These are phyloP conservation scores for Purpureocillium lavendulum DNA, from an alignment of 2,329 filamentous ascomycete species.

Conservation along the genomic window DNA sequence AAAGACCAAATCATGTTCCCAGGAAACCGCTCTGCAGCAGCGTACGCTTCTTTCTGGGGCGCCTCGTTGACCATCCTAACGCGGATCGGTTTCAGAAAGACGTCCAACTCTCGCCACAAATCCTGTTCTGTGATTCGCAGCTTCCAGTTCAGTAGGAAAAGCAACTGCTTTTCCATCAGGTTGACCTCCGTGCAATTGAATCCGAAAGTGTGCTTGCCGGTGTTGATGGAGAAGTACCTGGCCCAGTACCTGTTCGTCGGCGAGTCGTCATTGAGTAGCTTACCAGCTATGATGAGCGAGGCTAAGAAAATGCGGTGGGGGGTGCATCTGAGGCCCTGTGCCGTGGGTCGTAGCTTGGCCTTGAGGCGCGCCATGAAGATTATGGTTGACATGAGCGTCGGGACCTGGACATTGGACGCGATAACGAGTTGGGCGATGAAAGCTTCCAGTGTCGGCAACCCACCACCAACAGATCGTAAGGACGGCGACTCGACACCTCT, in stretches of 20 bases:
- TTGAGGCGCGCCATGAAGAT: conserved; percentile 86
- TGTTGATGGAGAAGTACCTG: conserved; percentile 75
- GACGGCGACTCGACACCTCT: conserved; percentile 38
- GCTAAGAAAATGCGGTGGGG: conserved; percentile 97
- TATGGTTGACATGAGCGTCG: conserved; percentile 92
- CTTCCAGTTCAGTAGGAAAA: conserved; percentile 93
- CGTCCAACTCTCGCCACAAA: conserved; percentile 78
- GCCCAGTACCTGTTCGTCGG: conserved; percentile 99
- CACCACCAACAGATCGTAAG: conserved; percentile 37
- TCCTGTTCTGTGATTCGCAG: conserved; percentile 78
- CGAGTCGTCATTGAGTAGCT: conserved; percentile 97
- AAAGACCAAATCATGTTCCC: too few relatives aligned
- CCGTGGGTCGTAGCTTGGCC: conserved; percentile 80
- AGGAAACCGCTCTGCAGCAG: too few relatives aligned
- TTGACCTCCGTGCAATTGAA: conserved; percentile 96
- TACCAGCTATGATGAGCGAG: conserved; percentile 76
- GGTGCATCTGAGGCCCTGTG: conserved; percentile 93
- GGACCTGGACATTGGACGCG: conserved; percentile 92
- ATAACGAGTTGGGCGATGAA: conserved; percentile 91
- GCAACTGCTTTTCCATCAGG: conserved; percentile 97
- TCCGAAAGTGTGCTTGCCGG: conserved; percentile 60
- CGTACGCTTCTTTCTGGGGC: too few relatives aligned
- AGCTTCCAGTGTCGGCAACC: conserved; percentile 72
- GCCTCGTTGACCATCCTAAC: conserved; percentile 43
- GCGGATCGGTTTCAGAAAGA: conserved; percentile 81